Evolutionary conservation across 1,284 basidiomycete genomes (phyloP), one percentile per base, ranked within the genome.

Genomic region (Leccinum solheimii): DNA sequence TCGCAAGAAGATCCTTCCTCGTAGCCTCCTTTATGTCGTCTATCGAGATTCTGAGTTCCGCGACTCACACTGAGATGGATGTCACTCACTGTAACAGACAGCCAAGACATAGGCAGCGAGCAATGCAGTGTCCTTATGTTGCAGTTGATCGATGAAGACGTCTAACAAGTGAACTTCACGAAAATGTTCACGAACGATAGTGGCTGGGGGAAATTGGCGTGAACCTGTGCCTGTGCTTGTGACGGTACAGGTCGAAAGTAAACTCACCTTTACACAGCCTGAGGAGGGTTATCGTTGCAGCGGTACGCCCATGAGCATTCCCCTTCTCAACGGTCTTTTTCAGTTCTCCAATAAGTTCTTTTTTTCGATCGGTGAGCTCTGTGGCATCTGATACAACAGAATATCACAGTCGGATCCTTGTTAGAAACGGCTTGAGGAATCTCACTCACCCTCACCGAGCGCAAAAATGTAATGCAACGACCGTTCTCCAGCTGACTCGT

Each of bases 201-300:
- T 1, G 11, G 57, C 69, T 70, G 11, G 40, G 1, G 30, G 36
- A 50, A 13, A 26, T n/a, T 16, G 14, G 49, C 16, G 21, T 68
- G 5, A 68, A 19, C 5, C 23, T 8, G 5, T 19, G 27, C 11
- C 2, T 32, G 14, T 19, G n/a, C 16, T 7, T 9, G 21, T 48
- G 11, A 48, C 45, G 21, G 14, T n/a, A 27, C 16, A 51, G 1
- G 2, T 58, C 26, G 14, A 40, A 38, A 32, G 5, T 4, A 21
- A 1, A 36, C 68, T 32, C 16, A 64, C 68, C 55, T 8, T 68
- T 55, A 48, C 61, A 64, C 7, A 70, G 45, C 6, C 58, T 60
- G 27, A 70, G 16, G 21, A 70, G 30, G 1, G 69, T 69, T 54
- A 74, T 55, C 1, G 70, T 74, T 11, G 64, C 64, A 30, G 62